Base-by-base conservation (phyloP, 2,329 filamentous ascomycete genomes). In the Beauveria pseudobassiana region DNA sequence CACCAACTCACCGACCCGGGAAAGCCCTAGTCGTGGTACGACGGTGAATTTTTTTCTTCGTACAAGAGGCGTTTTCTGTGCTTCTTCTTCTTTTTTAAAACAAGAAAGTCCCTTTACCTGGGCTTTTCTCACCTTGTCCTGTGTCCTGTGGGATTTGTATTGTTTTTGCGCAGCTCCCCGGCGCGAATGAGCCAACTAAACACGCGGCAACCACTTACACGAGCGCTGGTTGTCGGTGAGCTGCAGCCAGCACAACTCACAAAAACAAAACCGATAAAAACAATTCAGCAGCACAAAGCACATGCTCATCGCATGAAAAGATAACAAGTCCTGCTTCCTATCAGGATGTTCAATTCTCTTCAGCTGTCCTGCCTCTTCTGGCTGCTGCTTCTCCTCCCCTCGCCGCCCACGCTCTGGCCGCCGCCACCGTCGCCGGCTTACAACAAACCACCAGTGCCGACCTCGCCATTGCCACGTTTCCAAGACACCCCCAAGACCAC, bases 1-100 rank as follows among this genome's bases (percentile, higher is more conserved):
- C 55, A 58, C n/a, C 55, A 49, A 58, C 48, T 57, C 54, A 57
- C 43, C 54, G 40, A 56, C 52, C 43, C 5, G 16, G 7, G 10
- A 34, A 53, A n/a, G 12, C 30, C n/a, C 12, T 9, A 53, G 18
- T 38, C 34, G 34, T 38, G 12, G 34, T 38, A 38, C 42, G 3
- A n/a, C 3, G 42, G 2, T 43, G 40, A 3, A 3, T 10, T 43
- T 43, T 43, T n/a, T 20, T 20, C 3, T 40, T 43, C 20, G 12
- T 40, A 53, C 16, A 34, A 51, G 3, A 42, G 22, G n/a, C 5
- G 5, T 7, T 43, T 54, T 28, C 8, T 42, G 22, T 20, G n/a
- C 53, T 8, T 2, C 28, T 3, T 14, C 8, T 9, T 28, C 7
- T 22, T 22, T n/a, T n/a, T n/a, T n/a, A n/a, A n/a, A n/a, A n/a